phyloP scores from a whole-genome alignment of 345 rosid species.

The Raphanus raphanistrum region DNA sequence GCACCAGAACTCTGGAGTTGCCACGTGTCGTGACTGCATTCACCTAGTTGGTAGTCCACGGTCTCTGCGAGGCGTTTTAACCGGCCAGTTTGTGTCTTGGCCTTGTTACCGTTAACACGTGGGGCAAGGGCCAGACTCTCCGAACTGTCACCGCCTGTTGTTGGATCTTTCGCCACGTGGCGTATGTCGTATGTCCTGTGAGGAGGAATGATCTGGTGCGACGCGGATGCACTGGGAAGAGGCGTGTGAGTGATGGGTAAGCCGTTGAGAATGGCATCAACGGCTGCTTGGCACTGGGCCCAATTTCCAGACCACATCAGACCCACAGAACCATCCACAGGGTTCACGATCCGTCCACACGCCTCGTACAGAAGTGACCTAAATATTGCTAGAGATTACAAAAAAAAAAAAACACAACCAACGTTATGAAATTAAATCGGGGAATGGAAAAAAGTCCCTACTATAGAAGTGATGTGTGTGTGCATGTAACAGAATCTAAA shows the following conservation, averaged over 20 bases:
- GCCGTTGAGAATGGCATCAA: conserved; percentile 59
- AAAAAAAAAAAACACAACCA: conserved; percentile 16
- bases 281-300: conserved; percentile 67
- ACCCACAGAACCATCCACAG: conserved; percentile 50
- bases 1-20: conserved; percentile 27
- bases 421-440: conserved; percentile 39
- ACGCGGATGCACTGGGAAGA: conserved; percentile 28
- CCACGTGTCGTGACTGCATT: conserved; percentile 38
- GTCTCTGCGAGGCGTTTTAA: conserved; percentile 32
- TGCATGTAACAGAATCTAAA: conserved; percentile 22
- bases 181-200: conserved; percentile 59
- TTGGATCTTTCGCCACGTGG: conserved; percentile 52
- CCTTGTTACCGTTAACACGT: conserved; percentile 32
- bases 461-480: conserved; percentile 4
- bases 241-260: conserved; percentile 38
- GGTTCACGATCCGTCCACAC: conserved; percentile 44
- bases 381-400: conserved; percentile 41
- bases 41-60: conserved; percentile 27
- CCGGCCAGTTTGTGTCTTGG: conserved; percentile 38
- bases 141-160: conserved; percentile 27
- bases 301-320: conserved; percentile 39
- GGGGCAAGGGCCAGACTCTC: conserved; percentile 16
- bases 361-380: conserved; percentile 53
- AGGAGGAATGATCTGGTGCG: conserved; percentile 43
- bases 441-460: not conserved